Base-by-base conservation (phyloP, 1,139 yeast genomes). In the Torulaspora pretoriensis region DNA sequence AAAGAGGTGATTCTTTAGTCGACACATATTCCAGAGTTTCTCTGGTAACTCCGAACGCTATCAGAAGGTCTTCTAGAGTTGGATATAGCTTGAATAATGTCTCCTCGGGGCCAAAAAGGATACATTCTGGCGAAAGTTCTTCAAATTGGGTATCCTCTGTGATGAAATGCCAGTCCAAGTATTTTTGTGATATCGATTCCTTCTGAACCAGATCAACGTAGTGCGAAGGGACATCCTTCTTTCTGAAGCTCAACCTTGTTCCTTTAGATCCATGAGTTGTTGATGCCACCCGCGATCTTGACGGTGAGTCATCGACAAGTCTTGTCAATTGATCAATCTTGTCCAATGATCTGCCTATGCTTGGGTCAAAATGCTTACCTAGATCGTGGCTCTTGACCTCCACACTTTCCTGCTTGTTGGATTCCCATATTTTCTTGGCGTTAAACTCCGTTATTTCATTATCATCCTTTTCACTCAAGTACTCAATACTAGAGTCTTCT, bases 161-260 rank as follows among this genome's bases (percentile, higher is more conserved):
- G 13, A 62, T 45, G 34, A 60, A 60, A 49, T 54, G 55, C 65
- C 65, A 62, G 43, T 62, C 66, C 25, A 45, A 38, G 42, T 44
- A 55, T 29, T 47, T 51, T 22, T 42, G 46, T 8, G 60, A 51
- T 9, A 55, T 43, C 1, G 43, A 41, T 35, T 57, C 60, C 23
- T 42, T 43, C 6, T 39, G 25, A 22, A 56, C 35, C 24, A 48
- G 13, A 31, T 53, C 53, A n/a, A 48, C 22, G 24, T 42, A 40
- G 1, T 46, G 41, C 3, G 38, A 19, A 8, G 38, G 33, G 2
- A 44, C 46, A 8, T 45, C 24, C 5, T 17, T 34, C n/a, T 16
- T 32, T 17, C 38, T 41, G n/a, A 40, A 40, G n/a, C 30, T 33
- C 9, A 35, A 37, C 24, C 30, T 32, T n/a, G 38, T 8, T 10